Evolutionary conservation across 306 rosid genomes (phyloP).

Genomic region (Cucurbita pepo): DNA sequence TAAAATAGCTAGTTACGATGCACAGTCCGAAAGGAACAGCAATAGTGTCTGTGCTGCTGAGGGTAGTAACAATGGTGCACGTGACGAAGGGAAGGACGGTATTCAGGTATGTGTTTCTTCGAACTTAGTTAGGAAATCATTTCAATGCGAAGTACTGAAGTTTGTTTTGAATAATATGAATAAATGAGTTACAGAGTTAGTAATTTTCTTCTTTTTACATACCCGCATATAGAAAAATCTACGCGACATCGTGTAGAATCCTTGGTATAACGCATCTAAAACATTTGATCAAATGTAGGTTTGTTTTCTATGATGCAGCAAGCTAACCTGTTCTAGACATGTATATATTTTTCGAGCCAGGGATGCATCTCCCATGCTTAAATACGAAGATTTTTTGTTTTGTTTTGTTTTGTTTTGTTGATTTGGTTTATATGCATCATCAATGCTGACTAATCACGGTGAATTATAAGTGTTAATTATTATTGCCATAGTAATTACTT

Average conservation of each 20-base stretch:
- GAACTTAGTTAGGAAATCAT: background rate
- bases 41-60: conserved; percentile 18
- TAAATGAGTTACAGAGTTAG: background rate
- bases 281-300: background rate
- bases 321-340: background rate
- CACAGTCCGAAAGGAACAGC: conserved; percentile 20
- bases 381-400: background rate
- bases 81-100: conserved; percentile 11
- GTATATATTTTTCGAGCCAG: background rate
- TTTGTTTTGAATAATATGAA: background rate
- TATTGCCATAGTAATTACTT: background rate
- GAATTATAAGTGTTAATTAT: background rate
- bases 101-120: conserved; percentile 21
- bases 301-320: background rate
- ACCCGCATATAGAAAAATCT: background rate
- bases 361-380: background rate
- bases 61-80: background rate
- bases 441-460: background rate
- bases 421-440: background rate
- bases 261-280: background rate
- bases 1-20: conserved; percentile 12
- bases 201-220: no score
- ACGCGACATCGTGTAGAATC: background rate
- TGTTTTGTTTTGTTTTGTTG: background rate
- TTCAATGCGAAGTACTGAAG: background rate